These are phyloP conservation scores for Dryas integrifolia DNA, from an alignment of 331 rosid genomes.

Conservation along the genomic window DNA sequence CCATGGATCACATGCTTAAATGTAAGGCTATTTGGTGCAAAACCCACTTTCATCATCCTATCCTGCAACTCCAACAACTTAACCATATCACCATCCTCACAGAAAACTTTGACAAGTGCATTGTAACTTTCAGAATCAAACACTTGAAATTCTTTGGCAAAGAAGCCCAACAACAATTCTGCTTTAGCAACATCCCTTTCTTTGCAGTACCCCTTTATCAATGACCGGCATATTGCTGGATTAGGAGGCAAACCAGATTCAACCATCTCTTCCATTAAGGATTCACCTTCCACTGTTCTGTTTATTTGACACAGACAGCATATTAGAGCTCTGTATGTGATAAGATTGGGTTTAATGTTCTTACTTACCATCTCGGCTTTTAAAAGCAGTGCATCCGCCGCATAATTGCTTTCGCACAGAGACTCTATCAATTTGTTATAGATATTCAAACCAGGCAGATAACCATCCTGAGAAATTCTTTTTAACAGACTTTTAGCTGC, in stretches of 20 bases:
- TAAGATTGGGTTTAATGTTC: constrained; percentile 38
- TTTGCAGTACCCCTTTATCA: constrained; percentile 58
- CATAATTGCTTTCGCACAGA: constrained; percentile 47
- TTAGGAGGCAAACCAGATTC: constrained; percentile 52
- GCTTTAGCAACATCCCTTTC: constrained; percentile 55
- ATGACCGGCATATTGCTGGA: constrained; percentile 44
- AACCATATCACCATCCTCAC: constrained; percentile 51
- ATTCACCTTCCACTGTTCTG: constrained; percentile 56
- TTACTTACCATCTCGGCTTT: constrained; percentile 48
- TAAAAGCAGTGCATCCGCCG: constrained; percentile 49
- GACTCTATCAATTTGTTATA: constrained; percentile 50
- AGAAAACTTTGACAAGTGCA: constrained; percentile 42
- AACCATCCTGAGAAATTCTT: constrained; percentile 49
- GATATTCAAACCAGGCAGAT: constrained; percentile 41
- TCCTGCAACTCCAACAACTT: constrained; percentile 73
- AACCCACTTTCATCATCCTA: constrained; percentile 57
- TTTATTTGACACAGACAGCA: constrained; percentile 42
- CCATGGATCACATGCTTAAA: constrained; percentile 50
- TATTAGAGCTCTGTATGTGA: constrained; percentile 52
- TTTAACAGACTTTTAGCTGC: constrained; percentile 71
- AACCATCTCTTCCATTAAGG: constrained; percentile 61
- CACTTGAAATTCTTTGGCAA: constrained; percentile 55
- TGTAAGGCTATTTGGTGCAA: constrained; percentile 61
- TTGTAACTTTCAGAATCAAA: constrained; percentile 75
- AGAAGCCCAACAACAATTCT: constrained; percentile 51